Evolutionary conservation across 176 grass and related monocot species (phyloP).

Genomic region (Paspalum notatum): DNA sequence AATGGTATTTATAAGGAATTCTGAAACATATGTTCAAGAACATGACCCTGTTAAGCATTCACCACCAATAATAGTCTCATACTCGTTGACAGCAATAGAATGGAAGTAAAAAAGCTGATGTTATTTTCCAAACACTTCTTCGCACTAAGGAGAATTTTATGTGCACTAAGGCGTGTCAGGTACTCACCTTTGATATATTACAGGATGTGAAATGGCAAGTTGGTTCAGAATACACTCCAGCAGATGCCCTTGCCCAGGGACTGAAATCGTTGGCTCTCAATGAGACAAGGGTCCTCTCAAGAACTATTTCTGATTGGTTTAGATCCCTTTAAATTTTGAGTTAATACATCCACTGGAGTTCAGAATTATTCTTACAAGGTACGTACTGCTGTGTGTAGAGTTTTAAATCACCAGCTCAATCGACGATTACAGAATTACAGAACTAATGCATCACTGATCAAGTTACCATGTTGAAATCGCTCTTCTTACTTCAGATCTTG

Average conservation of each 20-base stretch:
- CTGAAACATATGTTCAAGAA: not conserved
- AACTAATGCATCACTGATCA: too few relatives aligned
- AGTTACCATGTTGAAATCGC: too few relatives aligned
- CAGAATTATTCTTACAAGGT: constrained; percentile 36
- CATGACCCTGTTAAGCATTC: not conserved
- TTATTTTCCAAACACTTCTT: constrained; percentile 6
- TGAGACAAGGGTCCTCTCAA: constrained; percentile 80
- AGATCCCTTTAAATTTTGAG: constrained; percentile 43
- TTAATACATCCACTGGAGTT: constrained; percentile 17
- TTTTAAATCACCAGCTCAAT: not conserved
- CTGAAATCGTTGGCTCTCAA: constrained; percentile 89
- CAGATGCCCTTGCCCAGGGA: constrained; percentile 85
- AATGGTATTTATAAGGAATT: not conserved
- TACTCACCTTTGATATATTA: constrained; percentile 16
- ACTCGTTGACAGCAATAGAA: constrained; percentile 11
- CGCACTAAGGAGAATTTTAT: not conserved
- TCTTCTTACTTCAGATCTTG: too few relatives aligned
- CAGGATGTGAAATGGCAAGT: constrained; percentile 90
- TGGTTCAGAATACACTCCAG: constrained; percentile 81
- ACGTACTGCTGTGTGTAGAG: constrained; percentile 6
- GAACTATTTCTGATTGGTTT: constrained; percentile 84
- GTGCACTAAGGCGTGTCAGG: not conserved
- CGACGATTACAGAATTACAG: not conserved
- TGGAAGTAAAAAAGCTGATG: not conserved
- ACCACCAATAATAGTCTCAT: constrained; percentile 4